Percentiles rank a stretch among this genome's conserved stretches.
These are phyloP conservation scores for Aspergillus sp. DNA, from an alignment of 2,329 filamentous ascomycete species.

Conservation along the genomic window DNA sequence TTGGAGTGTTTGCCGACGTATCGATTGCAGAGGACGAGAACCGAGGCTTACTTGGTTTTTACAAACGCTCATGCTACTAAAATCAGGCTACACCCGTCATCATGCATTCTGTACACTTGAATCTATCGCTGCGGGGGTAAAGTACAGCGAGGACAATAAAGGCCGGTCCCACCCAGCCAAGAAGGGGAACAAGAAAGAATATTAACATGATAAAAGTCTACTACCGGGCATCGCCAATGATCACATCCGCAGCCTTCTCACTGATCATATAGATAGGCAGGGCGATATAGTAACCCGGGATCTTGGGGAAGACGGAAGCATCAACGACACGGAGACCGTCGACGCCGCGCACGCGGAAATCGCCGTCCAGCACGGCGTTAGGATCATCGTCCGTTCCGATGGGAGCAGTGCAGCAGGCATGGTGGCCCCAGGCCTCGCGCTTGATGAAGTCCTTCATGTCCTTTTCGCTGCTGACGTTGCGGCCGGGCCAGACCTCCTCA, in stretches of 20 bases:
- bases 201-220: not conserved
- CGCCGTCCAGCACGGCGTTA: conserved; percentile 54
- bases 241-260: conserved; percentile 62
- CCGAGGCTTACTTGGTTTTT: too few relatives aligned
- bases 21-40: too few relatives aligned
- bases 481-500: conserved; percentile 44
- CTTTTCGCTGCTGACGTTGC: conserved; percentile 41
- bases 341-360: conserved; percentile 58
- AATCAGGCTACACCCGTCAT: too few relatives aligned
- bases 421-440: conserved; percentile 56
- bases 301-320: conserved; percentile 57
- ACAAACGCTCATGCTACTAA: too few relatives aligned
- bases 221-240: conserved; percentile 29
- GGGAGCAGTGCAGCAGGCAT: conserved; percentile 54
- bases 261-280: conserved; percentile 56
- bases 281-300: conserved; percentile 55
- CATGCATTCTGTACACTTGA: too few relatives aligned
- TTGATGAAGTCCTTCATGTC: conserved; percentile 50
- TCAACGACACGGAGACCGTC: conserved; percentile 61
- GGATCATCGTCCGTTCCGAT: conserved; percentile 55
- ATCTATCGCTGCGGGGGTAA: too few relatives aligned
- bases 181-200: not conserved
- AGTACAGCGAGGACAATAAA: not conserved
- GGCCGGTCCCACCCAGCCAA: not conserved
- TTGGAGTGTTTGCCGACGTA: too few relatives aligned